These are phyloP conservation scores for Wickerhamiella azymoides DNA, from an alignment of 805 yeast genomes.

Conservation along the genomic window DNA sequence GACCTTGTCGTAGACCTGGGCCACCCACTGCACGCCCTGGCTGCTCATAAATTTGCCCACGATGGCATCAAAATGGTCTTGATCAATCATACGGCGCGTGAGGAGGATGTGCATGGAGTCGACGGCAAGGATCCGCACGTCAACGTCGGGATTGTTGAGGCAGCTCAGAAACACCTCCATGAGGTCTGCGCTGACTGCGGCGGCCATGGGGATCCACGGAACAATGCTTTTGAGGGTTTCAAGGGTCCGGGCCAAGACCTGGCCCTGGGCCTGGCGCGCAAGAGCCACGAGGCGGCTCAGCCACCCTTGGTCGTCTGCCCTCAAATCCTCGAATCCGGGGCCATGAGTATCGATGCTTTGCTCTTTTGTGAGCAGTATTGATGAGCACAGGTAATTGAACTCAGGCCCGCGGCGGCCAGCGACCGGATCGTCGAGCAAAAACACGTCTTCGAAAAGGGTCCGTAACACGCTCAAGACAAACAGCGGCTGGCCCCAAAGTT, in stretches of 20 bases:
- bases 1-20: constrained; percentile 43
- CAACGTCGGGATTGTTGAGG: constrained; percentile 32
- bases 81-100: constrained; percentile 56
- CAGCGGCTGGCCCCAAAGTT: constrained; percentile 51
- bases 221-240: constrained; percentile 80
- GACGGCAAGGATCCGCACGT: constrained; percentile 66
- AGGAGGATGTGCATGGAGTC: constrained; percentile 84
- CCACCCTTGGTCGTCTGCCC: constrained; percentile 76
- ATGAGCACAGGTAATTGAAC: constrained; percentile 1
- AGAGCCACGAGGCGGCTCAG: constrained; percentile 27
- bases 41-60: constrained; percentile 65
- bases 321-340: constrained; percentile 42
- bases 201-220: constrained; percentile 77
- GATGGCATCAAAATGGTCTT: constrained; percentile 59
- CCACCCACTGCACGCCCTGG: constrained; percentile 58
- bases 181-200: constrained; percentile 53
- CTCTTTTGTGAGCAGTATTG: constrained; percentile 1
- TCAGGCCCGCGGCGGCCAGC: constrained; percentile 50
- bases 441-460: constrained; percentile 85
- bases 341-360: constrained; percentile 53
- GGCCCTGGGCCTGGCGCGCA: not conserved
- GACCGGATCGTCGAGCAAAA: constrained; percentile 78
- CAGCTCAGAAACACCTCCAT: constrained; percentile 43
- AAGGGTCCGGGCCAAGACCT: constrained; percentile 29
- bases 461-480: constrained; percentile 64